Evolutionary conservation across 1,284 basidiomycete genomes (phyloP).

Genomic region (Leccinum fallax): DNA sequence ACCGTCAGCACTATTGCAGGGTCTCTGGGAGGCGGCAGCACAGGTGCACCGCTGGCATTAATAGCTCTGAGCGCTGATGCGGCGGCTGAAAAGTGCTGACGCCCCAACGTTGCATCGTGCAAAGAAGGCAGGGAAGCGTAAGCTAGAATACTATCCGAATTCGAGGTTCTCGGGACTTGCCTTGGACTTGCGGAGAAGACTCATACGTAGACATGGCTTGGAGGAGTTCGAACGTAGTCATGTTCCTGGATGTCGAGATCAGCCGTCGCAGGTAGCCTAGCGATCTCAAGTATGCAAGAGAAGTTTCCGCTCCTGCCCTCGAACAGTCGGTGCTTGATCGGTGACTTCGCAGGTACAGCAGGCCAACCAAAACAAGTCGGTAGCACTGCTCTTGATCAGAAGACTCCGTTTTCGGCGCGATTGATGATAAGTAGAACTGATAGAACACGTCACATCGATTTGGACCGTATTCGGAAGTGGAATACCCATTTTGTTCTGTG

Average conservation of each 20-base stretch:
- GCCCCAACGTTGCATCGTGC: too few species aligned
- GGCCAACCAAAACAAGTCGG: not conserved
- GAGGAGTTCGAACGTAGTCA: not conserved
- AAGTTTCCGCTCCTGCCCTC: not conserved
- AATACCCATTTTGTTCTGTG: not conserved
- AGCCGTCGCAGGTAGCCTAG: not conserved
- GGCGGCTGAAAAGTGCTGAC: not conserved
- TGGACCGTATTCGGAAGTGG: not conserved
- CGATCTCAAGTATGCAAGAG: too few species aligned
- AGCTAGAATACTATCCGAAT: not conserved
- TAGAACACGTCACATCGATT: not conserved
- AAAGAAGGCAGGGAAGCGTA: too few species aligned
- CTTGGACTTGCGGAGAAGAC: not conserved
- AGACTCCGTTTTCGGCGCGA: not conserved
- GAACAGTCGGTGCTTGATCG: too few species aligned
- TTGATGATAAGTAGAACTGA: not conserved
- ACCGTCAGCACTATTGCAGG: not conserved
- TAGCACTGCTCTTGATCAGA: not conserved
- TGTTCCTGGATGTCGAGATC: not conserved
- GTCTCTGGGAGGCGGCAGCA: not conserved
- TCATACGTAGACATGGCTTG: not conserved
- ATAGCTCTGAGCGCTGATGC: not conserved
- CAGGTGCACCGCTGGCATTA: not conserved
- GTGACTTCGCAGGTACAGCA: too few species aligned
- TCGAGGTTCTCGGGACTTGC: not conserved